Evolutionary conservation across 805 yeast species (phyloP), one percentile per base, ranked within the genome.

Genomic region (Metschnikowia baotianmanensis): DNA sequence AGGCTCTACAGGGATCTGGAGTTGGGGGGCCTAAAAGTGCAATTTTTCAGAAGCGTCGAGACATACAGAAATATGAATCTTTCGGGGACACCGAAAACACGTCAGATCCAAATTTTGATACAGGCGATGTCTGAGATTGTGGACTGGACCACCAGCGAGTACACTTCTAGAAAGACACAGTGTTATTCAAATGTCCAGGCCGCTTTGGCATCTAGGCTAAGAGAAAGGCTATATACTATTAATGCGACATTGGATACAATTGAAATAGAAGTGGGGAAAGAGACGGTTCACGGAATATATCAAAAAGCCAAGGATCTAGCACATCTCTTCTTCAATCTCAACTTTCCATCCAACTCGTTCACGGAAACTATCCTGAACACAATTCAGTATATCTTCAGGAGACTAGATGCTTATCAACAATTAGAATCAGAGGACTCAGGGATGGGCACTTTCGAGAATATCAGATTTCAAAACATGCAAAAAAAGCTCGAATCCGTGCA

Each of bases 131-230:
- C 18, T 7, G 43, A 39, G 17, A 12, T 33, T 11, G 10, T 29
- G 21, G 34, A 27, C 15, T 39, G 38, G 43, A n/a, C 20, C 4
- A 12, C 18, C 4, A 32, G 24, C 1, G 43, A 34, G 28, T 28
- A 39, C 28, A 32, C 27, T 9, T 29, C 34, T 7, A 17, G 13
- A 11, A 22, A 33, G 18, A 11, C 13, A 6, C 4, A 10, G 5
- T 21, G 29, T 11, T 39, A 21, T 16, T 16, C 38, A 7, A 39
- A 28, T 10, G 38, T 22, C n/a, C 43, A 39, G 18, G 25, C 13
- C 2, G 38, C 43, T 5, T 31, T 39, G 4, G 43, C 43, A 5
- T 8, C 38, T 5, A 21, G 43, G 15, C 5, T 24, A 6, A n/a
- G 17, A 13, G 43, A 39, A 19, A 9, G 43, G 4, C 31, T 39